phyloP scores from a whole-genome alignment of 2,329 filamentous ascomycete genomes.

The Sphaceloma murrayae region DNA sequence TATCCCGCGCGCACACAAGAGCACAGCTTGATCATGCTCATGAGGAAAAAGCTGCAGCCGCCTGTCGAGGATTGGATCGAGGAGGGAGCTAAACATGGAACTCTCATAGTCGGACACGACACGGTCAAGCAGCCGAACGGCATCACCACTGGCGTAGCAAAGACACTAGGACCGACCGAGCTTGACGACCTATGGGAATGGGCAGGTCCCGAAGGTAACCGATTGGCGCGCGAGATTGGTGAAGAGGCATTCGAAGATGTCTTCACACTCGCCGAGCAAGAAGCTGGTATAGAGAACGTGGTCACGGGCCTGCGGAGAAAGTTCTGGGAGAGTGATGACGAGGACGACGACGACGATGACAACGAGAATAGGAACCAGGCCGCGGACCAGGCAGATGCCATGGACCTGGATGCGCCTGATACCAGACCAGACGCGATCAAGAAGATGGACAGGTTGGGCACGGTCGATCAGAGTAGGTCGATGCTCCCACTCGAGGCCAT shows the following conservation, averaged over 20 bases:
- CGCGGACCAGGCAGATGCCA: conserved; percentile 31
- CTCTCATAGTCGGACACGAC: conserved; percentile 14
- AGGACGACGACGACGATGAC: conserved; percentile 36
- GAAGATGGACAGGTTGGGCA: conserved; percentile 20
- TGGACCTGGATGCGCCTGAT: conserved; percentile 41
- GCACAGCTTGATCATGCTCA: conserved; percentile 52
- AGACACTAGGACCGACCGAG: conserved; percentile 37
- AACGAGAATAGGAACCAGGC: conserved; percentile 38
- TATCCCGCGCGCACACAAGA: conserved; percentile 56
- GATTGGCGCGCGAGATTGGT: conserved; percentile 34
- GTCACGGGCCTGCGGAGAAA: conserved; percentile 57
- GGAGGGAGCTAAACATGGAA: conserved; percentile 26
- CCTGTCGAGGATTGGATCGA: conserved; percentile 64
- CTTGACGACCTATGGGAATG: conserved; percentile 52
- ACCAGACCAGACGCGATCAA: conserved; percentile 18
- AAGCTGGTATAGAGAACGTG: conserved; percentile 57
- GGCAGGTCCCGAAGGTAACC: conserved; percentile 42
- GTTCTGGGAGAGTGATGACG: conserved; percentile 26
- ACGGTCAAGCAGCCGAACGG: conserved; percentile 20
- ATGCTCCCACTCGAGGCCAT: conserved; percentile 26
- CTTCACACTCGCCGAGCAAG: conserved; percentile 63
- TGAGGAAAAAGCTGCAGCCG: conserved; percentile 77
- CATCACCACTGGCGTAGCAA: conserved; percentile 8
- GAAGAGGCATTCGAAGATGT: conserved; percentile 48
- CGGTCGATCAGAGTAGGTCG: conserved; percentile 23